Evolutionary conservation across 2,329 filamentous ascomycete species (phyloP).

Genomic region (Colletotrichum liaoningense): DNA sequence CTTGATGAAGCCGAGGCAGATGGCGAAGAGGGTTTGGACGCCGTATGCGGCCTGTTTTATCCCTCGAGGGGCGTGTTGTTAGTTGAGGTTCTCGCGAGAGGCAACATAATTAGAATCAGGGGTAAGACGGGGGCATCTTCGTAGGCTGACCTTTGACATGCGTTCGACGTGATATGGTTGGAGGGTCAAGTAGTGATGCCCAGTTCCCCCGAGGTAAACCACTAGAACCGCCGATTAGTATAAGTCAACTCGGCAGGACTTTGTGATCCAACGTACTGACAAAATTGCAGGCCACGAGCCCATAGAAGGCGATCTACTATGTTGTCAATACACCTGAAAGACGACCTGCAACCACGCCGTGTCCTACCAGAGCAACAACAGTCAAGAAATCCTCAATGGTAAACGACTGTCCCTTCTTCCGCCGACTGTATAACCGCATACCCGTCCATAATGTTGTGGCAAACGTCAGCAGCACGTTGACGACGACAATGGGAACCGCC

Average conservation of each 20-base stretch:
- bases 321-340: not conserved
- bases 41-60: not conserved
- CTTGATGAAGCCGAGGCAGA: constrained; percentile 19
- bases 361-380: not conserved
- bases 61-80: not conserved
- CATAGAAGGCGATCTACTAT: not conserved
- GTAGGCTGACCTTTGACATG: not conserved
- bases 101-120: not conserved
- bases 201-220: constrained; percentile 3
- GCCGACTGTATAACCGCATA: not conserved
- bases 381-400: constrained; percentile 1
- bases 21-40: constrained; percentile 6
- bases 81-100: not conserved
- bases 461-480: not conserved
- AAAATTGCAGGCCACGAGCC: constrained; percentile 1
- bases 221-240: not conserved
- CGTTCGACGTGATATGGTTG: constrained; percentile 2
- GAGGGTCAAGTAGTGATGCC: not conserved
- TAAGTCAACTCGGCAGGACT: not conserved
- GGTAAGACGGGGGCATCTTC: not conserved
- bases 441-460: not conserved
- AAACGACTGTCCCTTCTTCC: not conserved
- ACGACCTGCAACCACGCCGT: not conserved
- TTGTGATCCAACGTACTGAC: not conserved
- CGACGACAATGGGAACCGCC: not conserved